A percentile compares a stretch with the other conserved stretches of the same genome.
These are phyloP conservation scores for Talaromyces funiculosus DNA, from an alignment of 2,329 filamentous ascomycete species.

Conservation along the genomic window DNA sequence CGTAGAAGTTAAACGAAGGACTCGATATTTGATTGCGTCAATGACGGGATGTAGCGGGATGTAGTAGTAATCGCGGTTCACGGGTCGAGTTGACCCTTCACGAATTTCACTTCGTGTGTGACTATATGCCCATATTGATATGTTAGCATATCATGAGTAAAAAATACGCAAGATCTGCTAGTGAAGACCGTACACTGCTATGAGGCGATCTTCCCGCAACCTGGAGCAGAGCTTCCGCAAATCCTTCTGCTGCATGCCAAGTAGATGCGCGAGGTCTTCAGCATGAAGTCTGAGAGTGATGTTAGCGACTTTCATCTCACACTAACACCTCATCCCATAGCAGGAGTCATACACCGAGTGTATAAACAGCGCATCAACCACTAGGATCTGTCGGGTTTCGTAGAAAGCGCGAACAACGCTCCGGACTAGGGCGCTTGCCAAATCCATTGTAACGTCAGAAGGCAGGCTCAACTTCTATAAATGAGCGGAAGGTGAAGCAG, in stretches of 20 bases:
- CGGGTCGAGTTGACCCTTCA: slow-evolving; percentile 73
- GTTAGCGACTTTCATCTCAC: slow-evolving; percentile 1
- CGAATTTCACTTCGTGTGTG: slow-evolving; percentile 70
- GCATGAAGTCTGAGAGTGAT: slow-evolving; percentile 60
- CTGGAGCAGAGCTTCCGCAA: slow-evolving; percentile 83
- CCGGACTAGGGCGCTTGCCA: slow-evolving; percentile 73
- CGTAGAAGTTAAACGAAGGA: slow-evolving; percentile 80
- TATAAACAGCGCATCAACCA: slow-evolving; percentile 71
- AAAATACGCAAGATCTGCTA: slow-evolving; percentile 6
- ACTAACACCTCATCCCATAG: neutral
- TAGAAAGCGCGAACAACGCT: slow-evolving; percentile 84
- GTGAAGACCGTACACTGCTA: slow-evolving; percentile 61
- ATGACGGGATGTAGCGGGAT: slow-evolving; percentile 93
- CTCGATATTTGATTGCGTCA: slow-evolving; percentile 91
- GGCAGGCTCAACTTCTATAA: neutral
- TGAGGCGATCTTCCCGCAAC: slow-evolving; percentile 77
- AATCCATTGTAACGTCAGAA: slow-evolving; percentile 48
- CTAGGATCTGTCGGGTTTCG: slow-evolving; percentile 73
- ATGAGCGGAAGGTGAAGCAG: neutral
- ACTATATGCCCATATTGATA: slow-evolving; percentile 33
- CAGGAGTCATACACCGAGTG: slow-evolving; percentile 57
- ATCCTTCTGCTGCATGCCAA: slow-evolving; percentile 86
- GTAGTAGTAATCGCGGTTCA: slow-evolving; percentile 90
- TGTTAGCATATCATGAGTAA: slow-evolving; percentile 7
- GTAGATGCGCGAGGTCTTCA: slow-evolving; percentile 78